Percentiles rank a stretch among this genome's conserved stretches.
Evolutionary conservation across 768 basidiomycete genomes (phyloP).

Genomic region (Rhizopogon salebrosus): DNA sequence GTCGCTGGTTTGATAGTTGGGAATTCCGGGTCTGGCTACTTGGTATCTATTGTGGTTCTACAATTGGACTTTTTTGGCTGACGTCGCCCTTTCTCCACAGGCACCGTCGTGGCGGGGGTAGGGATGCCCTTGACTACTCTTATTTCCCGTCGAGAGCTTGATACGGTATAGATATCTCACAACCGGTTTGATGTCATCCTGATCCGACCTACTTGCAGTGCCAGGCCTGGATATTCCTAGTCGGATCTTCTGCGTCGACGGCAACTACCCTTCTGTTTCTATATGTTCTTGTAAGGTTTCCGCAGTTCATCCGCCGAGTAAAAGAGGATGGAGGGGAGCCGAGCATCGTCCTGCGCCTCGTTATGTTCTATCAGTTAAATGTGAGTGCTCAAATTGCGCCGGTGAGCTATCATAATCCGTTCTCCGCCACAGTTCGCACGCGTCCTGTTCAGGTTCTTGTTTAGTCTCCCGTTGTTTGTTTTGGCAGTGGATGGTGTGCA

Average conservation of each 20-base stretch:
- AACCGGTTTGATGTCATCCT: slow-evolving; percentile 3
- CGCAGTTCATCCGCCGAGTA: slow-evolving; percentile 63
- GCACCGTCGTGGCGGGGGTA: slow-evolving; percentile 57
- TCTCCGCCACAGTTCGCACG: slow-evolving; percentile 48
- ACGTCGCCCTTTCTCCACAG: slow-evolving; percentile 29
- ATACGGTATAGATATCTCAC: slow-evolving; percentile 37
- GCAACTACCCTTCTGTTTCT: slow-evolving; percentile 66
- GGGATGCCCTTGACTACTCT: slow-evolving; percentile 72
- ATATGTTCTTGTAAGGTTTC: slow-evolving; percentile 67
- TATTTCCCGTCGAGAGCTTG: slow-evolving; percentile 50
- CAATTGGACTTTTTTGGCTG: slow-evolving; percentile 6
- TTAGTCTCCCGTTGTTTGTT: slow-evolving; percentile 63
- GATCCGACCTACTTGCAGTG: slow-evolving; percentile 36
- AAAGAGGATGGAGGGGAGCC: slow-evolving; percentile 72
- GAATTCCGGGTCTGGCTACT: slow-evolving; percentile 72
- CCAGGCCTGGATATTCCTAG: slow-evolving; percentile 71
- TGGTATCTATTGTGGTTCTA: slow-evolving; percentile 35
- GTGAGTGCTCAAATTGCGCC: slow-evolving; percentile 35
- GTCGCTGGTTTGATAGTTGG: slow-evolving; percentile 76
- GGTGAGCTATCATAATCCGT: slow-evolving; percentile 1
- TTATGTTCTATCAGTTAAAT: slow-evolving; percentile 75
- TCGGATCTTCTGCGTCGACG: slow-evolving; percentile 62
- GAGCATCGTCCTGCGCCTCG: slow-evolving; percentile 65
- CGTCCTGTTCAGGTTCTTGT: slow-evolving; percentile 71
- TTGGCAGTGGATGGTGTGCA: slow-evolving; percentile 62